These are phyloP conservation scores for Boletellus emodensis DNA, from an alignment of 768 basidiomycete genomes.

Conservation along the genomic window DNA sequence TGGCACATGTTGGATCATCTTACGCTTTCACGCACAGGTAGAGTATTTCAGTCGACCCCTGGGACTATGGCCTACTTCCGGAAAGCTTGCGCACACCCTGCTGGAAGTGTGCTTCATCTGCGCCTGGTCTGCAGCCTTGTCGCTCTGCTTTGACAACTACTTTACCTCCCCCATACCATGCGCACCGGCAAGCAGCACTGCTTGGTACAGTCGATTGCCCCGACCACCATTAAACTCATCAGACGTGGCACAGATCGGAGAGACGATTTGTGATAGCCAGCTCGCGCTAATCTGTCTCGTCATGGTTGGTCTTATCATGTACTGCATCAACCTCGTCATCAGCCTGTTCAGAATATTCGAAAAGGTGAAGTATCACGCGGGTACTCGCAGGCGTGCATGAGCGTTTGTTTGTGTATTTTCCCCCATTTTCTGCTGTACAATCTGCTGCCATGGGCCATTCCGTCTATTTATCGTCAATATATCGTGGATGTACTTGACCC, in stretches of 20 bases:
- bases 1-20: constrained; percentile 12
- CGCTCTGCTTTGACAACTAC: constrained; percentile 87
- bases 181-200: constrained; percentile 49
- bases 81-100: constrained; percentile 81
- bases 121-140: constrained; percentile 88
- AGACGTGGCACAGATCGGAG: constrained; percentile 44
- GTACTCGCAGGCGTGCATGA: constrained; percentile 25
- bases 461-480: background rate
- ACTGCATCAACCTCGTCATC: constrained; percentile 82
- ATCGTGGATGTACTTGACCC: background rate
- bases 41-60: constrained; percentile 92
- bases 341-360: constrained; percentile 84
- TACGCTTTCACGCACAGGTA: constrained; percentile 43
- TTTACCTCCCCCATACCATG: constrained; percentile 85
- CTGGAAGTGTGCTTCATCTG: constrained; percentile 89
- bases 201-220: constrained; percentile 75
- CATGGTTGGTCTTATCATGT: constrained; percentile 70
- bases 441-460: background rate
- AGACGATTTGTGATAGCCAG: constrained; percentile 69
- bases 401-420: background rate
- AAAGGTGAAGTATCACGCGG: constrained; percentile 74
- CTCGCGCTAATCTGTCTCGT: constrained; percentile 75
- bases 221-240: constrained; percentile 30
- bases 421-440: background rate
- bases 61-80: constrained; percentile 88